Percentiles rank a stretch among this genome's conserved stretches.
Evolutionary conservation across 164 flowering plant species (phyloP).

Genomic region (Berberis vulgaris): DNA sequence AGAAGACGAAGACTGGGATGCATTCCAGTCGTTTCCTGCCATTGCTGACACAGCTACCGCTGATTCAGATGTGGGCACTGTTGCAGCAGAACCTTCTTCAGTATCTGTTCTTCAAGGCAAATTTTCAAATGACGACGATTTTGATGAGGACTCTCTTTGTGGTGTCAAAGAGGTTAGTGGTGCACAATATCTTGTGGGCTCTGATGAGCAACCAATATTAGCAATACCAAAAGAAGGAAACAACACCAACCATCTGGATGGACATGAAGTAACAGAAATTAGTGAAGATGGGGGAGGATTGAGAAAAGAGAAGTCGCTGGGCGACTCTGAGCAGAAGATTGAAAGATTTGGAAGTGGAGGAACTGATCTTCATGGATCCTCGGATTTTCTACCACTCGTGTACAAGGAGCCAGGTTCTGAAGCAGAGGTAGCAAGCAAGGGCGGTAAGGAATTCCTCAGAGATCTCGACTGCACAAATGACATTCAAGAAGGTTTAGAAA

Average conservation of each 20-base stretch:
- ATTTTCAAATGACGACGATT: slow-evolving; percentile 6
- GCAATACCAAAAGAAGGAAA: slow-evolving; percentile 1
- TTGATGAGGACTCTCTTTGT: slow-evolving; percentile 9
- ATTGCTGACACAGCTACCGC: slow-evolving; percentile 14
- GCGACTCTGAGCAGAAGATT: too few species aligned
- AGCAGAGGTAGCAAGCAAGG: background rate
- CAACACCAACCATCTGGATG: background rate
- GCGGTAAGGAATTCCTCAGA: background rate
- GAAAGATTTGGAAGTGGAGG: too few species aligned
- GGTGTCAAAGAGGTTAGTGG: slow-evolving; percentile 7
- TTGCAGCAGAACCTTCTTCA: slow-evolving; percentile 11
- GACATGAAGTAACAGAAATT: background rate
- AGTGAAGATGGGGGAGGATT: background rate
- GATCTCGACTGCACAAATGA: background rate
- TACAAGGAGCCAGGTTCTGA: background rate
- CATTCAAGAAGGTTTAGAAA: background rate
- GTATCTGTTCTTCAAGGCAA: slow-evolving; percentile 5
- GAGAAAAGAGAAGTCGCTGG: too few species aligned
- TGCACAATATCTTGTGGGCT: slow-evolving; percentile 9
- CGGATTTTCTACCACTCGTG: too few species aligned
- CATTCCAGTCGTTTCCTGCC: slow-evolving; percentile 93
- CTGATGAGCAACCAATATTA: slow-evolving; percentile 6
- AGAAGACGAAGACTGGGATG: slow-evolving; percentile 89
- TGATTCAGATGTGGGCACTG: slow-evolving; percentile 13
- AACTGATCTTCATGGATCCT: too few species aligned